These are phyloP conservation scores for Diaporthe vexans DNA, from an alignment of 2,329 filamentous ascomycete species.

Conservation along the genomic window DNA sequence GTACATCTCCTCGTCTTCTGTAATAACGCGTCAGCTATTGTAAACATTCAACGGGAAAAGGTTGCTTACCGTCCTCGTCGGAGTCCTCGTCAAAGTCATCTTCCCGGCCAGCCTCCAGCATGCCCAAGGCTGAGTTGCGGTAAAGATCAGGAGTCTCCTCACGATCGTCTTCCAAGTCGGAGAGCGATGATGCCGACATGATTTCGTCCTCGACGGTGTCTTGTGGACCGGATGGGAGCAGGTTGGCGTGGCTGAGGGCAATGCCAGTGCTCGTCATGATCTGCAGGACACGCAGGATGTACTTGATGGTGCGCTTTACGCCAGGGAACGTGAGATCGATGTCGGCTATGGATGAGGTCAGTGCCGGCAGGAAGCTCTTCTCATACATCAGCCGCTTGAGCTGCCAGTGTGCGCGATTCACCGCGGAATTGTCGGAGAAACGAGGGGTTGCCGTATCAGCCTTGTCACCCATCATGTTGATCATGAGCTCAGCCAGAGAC, in stretches of 20 bases:
- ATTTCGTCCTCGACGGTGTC: slow-evolving; percentile 87
- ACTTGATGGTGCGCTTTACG: slow-evolving; percentile 94
- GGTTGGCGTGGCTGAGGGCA: slow-evolving; percentile 84
- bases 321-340: slow-evolving; percentile 95
- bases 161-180: slow-evolving; percentile 86
- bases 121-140: slow-evolving; percentile 93
- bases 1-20: slow-evolving; percentile 91
- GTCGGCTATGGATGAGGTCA: slow-evolving; percentile 94
- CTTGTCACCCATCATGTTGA: slow-evolving; percentile 88
- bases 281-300: slow-evolving; percentile 91
- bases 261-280: slow-evolving; percentile 90
- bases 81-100: slow-evolving; percentile 83
- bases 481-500: slow-evolving; percentile 90
- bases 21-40: slow-evolving; percentile 53
- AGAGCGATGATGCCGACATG: slow-evolving; percentile 87
- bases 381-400: slow-evolving; percentile 97
- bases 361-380: slow-evolving; percentile 90
- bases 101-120: slow-evolving; percentile 88
- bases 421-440: slow-evolving; percentile 49
- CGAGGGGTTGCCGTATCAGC: slow-evolving; percentile 63
- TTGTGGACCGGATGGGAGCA: slow-evolving; percentile 72
- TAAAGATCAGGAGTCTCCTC: slow-evolving; percentile 98
- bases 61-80: slow-evolving; percentile 67
- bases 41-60: neutral
- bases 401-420: slow-evolving; percentile 79